phyloP scores from a whole-genome alignment of 2,329 filamentous ascomycete genomes.

The Cladosporium sp. region DNA sequence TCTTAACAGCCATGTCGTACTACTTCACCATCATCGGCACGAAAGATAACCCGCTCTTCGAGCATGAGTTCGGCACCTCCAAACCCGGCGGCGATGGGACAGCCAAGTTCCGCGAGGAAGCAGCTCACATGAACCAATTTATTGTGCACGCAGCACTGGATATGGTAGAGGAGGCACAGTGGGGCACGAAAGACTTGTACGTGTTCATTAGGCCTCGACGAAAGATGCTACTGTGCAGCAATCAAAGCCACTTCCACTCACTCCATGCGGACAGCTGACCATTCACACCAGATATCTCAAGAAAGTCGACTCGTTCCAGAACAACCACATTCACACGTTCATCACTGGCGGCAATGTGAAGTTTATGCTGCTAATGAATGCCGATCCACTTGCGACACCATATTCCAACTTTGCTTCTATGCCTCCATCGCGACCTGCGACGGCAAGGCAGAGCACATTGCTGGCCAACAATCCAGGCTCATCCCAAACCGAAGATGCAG shows the following conservation, averaged over 20 bases:
- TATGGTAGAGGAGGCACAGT: constrained; percentile 94
- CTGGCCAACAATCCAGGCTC: constrained; percentile 67
- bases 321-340: constrained; percentile 87
- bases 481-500: constrained; percentile 89
- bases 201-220: constrained; percentile 20
- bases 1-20: constrained; percentile 70
- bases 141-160: constrained; percentile 91
- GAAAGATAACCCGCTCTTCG: constrained; percentile 92
- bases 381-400: constrained; percentile 42
- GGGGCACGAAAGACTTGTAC: constrained; percentile 80
- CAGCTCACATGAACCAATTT: constrained; percentile 94
- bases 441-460: constrained; percentile 31
- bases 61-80: constrained; percentile 93
- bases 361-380: constrained; percentile 90
- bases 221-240: too few relatives aligned
- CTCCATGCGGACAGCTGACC: not conserved
- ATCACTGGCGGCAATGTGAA: constrained; percentile 88
- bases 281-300: constrained; percentile 79
- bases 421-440: constrained; percentile 25
- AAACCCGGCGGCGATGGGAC: constrained; percentile 93
- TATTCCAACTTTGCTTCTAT: constrained; percentile 31
- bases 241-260: not conserved
- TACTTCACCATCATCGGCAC: constrained; percentile 97
- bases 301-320: constrained; percentile 93
- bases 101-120: constrained; percentile 80